Base-by-base conservation (phyloP, 1,139 yeast species). In the Oligophagozyma castellii region DNA sequence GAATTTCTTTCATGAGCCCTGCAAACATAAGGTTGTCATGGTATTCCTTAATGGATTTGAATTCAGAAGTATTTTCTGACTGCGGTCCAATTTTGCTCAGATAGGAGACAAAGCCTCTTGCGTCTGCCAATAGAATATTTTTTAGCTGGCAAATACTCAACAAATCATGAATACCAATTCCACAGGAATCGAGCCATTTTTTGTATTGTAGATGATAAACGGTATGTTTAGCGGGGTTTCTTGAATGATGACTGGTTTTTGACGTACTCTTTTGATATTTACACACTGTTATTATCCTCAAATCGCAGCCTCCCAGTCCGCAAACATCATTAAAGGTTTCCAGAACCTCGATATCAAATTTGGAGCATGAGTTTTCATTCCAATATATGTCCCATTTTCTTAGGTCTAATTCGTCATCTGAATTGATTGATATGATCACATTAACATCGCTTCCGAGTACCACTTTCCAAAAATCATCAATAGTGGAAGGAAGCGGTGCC, bases 161-260 rank as follows among this genome's bases (percentile, higher is more conserved):
- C 14, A 80, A 53, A 23, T 72, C 71, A 2, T 56, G 51, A 37
- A 65, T 56, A 6, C 63, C 61, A 1, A 86, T 79, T 1, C 73
- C 66, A 5, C 89, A 89, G 34, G 78, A 68, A 54, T 81, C 95
- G 1, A 93, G 79, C 95, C 94, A 83, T 22, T 66, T 63, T 6
- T 67, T 63, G 51, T 70, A 77, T 37, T 80, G 89, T 23, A 83
- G 53, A 42, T 81, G 94, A 33, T 63, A 62, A 3, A 81, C 65
- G 2, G 46, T 41, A 22, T 46, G 35, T 16, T 35, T 41, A 45
- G 15, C 6, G 2, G 18, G 16, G 19, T 30, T 19, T 1, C 25
- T 5, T 8, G 7, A 7, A 15, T 6, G 13, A 12, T 14, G 5
- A 5, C 16, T 5, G 11, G 26, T 26, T 5, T 22, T 21, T 6